Conservation (phyloP, 2,329 filamentous ascomycete species). For the Hypocrella siamensis region DNA sequence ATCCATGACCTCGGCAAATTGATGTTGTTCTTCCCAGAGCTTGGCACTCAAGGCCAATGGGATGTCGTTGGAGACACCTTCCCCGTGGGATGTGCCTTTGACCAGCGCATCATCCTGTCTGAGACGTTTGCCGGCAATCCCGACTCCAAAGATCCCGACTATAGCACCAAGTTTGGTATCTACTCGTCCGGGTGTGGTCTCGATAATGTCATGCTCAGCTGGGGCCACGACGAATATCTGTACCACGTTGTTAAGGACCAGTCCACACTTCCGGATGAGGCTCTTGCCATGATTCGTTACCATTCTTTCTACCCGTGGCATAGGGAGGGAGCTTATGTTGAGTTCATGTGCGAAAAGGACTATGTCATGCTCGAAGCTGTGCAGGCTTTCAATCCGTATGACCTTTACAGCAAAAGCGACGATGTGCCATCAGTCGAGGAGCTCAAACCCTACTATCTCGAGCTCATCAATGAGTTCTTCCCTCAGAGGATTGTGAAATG, state of each 20-base stretch:
- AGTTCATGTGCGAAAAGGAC: constrained; percentile 76
- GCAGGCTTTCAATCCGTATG: constrained; percentile 79
- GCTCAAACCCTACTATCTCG: constrained; percentile 43
- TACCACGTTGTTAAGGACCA: constrained; percentile 81
- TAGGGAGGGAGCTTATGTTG: constrained; percentile 59
- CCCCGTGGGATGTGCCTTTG: constrained; percentile 61
- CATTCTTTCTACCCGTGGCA: constrained; percentile 94
- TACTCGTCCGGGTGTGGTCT: constrained; percentile 67
- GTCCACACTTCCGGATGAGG: constrained; percentile 62
- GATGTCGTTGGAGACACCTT: constrained; percentile 84
- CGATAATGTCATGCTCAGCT: constrained; percentile 77
- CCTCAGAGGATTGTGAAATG: constrained; percentile 22
- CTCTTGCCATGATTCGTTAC: constrained; percentile 83
- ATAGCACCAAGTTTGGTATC: constrained; percentile 63
- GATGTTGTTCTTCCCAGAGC: constrained; percentile 56
- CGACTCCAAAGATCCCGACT: constrained; percentile 54
- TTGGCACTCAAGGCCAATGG: constrained; percentile 67
- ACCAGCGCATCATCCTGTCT: constrained; percentile 65
- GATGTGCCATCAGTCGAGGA: constrained; percentile 60
- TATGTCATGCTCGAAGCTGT: constrained; percentile 67
- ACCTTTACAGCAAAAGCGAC: constrained; percentile 84
- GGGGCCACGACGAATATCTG: constrained; percentile 80
- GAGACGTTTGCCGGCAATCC: constrained; percentile 65
- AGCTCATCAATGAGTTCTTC: constrained; percentile 27
- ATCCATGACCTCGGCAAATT: constrained; percentile 73